Evolutionary conservation across 23 red algal genomes (phyloP).

Genomic region (Cyanidiococcus yangmingshanensis): DNA sequence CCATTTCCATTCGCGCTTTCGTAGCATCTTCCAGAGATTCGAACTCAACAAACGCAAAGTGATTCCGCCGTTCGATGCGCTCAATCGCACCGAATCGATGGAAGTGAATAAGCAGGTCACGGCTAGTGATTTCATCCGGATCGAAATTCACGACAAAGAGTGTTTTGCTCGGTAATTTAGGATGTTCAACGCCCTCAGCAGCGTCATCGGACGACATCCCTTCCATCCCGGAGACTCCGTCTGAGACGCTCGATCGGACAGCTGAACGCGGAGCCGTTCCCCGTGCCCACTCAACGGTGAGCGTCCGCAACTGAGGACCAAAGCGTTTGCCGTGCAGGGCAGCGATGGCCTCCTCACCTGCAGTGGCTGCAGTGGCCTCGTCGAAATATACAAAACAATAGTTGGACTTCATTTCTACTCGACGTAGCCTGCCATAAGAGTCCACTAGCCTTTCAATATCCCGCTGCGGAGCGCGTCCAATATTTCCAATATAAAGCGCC

Average conservation of each 20-base stretch:
- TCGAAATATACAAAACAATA: background rate
- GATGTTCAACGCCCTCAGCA: background rate
- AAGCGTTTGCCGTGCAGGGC: background rate
- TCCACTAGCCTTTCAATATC: background rate
- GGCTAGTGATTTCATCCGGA: constrained; percentile 4
- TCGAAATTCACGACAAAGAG: constrained; percentile 18
- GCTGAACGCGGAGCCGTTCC: background rate
- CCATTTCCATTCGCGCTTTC: background rate
- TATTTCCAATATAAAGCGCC: constrained; percentile 4
- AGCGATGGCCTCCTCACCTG: background rate
- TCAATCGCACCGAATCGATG: background rate
- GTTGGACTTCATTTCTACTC: background rate
- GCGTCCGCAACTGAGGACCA: background rate
- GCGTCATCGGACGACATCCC: background rate
- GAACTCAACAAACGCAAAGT: constrained; percentile 18
- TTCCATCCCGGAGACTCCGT: background rate
- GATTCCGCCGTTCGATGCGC: background rate
- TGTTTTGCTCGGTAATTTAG: background rate
- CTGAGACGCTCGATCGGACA: background rate
- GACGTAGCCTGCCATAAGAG: background rate
- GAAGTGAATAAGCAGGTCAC: constrained; percentile 5
- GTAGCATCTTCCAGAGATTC: background rate
- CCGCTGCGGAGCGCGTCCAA: constrained; percentile 5
- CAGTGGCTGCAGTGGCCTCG: background rate
- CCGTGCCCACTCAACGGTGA: constrained; percentile 11